These are phyloP conservation scores for Aspergillus ustus DNA, from an alignment of 2,329 filamentous ascomycete genomes.

Conservation along the genomic window DNA sequence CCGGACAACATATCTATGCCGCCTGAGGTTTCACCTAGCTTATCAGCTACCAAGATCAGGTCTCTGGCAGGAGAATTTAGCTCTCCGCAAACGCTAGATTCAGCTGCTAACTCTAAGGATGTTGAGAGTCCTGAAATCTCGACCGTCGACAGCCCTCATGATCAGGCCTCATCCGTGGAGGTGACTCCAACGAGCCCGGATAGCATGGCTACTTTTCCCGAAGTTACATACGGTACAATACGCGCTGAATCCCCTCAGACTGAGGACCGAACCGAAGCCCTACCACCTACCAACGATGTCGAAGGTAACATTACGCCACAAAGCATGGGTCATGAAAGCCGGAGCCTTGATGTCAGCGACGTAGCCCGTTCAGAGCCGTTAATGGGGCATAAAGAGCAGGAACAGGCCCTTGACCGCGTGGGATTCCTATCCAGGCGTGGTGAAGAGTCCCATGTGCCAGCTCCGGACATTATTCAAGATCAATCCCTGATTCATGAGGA, in stretches of 20 bases:
- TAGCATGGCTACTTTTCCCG: background rate
- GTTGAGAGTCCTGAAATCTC: background rate
- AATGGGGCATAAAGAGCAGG: background rate
- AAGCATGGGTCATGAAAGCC: background rate
- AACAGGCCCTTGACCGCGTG: background rate
- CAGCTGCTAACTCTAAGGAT: background rate
- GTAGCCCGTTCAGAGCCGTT: background rate
- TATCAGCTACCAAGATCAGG: background rate
- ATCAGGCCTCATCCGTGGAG: background rate
- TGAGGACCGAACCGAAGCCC: background rate
- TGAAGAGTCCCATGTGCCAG: too few species aligned
- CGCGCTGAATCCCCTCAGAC: background rate
- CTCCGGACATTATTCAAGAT: constrained; percentile 3
- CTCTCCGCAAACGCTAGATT: background rate
- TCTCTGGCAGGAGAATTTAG: background rate
- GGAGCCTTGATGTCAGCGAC: background rate
- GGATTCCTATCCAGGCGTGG: constrained; percentile 11
- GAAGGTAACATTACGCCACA: background rate
- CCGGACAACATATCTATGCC: background rate
- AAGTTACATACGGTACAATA: background rate
- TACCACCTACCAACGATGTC: background rate
- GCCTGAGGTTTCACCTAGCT: background rate
- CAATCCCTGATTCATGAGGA: constrained; percentile 20
- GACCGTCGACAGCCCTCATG: background rate
- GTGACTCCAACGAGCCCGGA: background rate